Conservation (phyloP, 1,139 yeast species). For the Yamadazyma pseudoaaseri region DNA sequence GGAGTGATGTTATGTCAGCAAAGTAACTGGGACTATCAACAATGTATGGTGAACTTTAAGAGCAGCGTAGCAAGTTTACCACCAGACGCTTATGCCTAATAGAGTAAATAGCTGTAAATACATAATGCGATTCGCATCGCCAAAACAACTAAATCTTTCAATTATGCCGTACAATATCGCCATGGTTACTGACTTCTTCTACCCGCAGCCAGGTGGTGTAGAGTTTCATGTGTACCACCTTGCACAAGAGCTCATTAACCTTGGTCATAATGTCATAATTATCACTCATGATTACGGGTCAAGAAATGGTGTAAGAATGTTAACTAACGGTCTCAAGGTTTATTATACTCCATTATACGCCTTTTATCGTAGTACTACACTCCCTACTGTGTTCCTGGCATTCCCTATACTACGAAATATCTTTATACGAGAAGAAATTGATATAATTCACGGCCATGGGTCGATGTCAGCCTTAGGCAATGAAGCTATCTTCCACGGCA, state of each 20-base stretch:
- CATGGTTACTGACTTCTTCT: conserved; percentile 96
- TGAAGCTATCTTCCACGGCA: conserved; percentile 86
- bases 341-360: conserved; percentile 86
- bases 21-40: conserved; percentile 78
- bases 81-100: conserved; percentile 34
- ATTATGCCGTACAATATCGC: conserved; percentile 52
- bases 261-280: conserved; percentile 90
- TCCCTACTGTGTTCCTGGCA: conserved; percentile 86
- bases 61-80: conserved; percentile 53
- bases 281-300: conserved; percentile 87
- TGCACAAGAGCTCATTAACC: conserved; percentile 70
- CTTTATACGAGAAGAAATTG: conserved; percentile 77
- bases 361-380: conserved; percentile 76
- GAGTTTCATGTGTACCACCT: conserved; percentile 90
- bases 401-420: conserved; percentile 86
- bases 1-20: conserved; percentile 86
- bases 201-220: conserved; percentile 98
- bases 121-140: too few relatives aligned
- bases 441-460: conserved; percentile 95
- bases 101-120: background rate
- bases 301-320: conserved; percentile 74
- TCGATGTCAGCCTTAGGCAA: conserved; percentile 83
- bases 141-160: too few relatives aligned
- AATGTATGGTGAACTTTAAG: conserved; percentile 69
- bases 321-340: conserved; percentile 89